Base-by-base conservation (phyloP, 73 alveolate genomes). In the Paraurostyla sp. region DNA sequence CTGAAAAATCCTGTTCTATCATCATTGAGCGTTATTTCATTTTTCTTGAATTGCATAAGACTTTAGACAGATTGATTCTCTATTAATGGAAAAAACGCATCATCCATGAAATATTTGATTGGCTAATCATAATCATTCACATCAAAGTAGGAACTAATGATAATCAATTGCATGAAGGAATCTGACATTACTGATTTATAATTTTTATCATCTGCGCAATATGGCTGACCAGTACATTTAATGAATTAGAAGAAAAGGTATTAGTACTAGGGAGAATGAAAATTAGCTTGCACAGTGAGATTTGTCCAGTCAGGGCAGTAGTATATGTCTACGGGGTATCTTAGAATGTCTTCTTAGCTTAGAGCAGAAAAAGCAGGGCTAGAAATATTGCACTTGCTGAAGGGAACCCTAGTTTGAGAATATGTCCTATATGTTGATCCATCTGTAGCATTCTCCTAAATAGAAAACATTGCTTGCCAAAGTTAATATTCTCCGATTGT, bases 271-370 rank as follows among this genome's bases (percentile, higher is more conserved):
- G 87, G 87, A 4, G 87, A 46, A 29, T 75, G 69, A 22, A 40
- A 75, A 50, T 75, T 75, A 46, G 76, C 87, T 49, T 75, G 27
- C 7, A 75, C 76, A 32, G 87, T 46, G 15, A 75, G 22, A 50
- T 75, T 75, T 46, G 29, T n/a, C 71, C 75, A 75, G 29, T 43
- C 40, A 23, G 76, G 71, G 33, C 87, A 75, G 51, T 75, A 75
- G 32, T 75, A 75, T 2, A 7, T 2, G 35, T 60, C 78, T 29
- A 25, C n/a, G 3, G 56, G 75, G 29, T 48, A 50, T 11, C 76
- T 3, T 13, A 29, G 35, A 3, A 48, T 49, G 20, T 75, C 69
- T 36, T 27, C 73, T 22, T 46, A 4, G 27, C 18, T 23, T 4
- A 48, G 4, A 3, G 15, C 3, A 25, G 32, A 20, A 49, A 75